Conservation (phyloP, 345 rosid species). For the Salix suchowensis region DNA sequence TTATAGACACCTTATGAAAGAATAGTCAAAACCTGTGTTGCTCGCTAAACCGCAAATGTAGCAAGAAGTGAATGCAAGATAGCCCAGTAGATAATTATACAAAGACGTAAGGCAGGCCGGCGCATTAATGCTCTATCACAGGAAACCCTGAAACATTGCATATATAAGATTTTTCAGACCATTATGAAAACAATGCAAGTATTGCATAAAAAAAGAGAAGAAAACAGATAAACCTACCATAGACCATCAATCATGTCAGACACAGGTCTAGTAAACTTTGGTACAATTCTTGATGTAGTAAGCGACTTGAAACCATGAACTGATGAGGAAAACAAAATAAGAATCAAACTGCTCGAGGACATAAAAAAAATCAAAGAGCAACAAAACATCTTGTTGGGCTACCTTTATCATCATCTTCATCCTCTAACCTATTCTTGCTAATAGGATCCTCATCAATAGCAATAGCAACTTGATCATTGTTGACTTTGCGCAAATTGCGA, state of each 20-base stretch:
- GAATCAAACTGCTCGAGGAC: not conserved
- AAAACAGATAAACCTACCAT: constrained; percentile 42
- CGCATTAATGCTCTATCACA: constrained; percentile 94
- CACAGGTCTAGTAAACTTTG: constrained; percentile 72
- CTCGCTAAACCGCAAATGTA: constrained; percentile 55
- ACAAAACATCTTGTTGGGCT: constrained; percentile 3
- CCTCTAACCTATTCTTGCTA: constrained; percentile 54
- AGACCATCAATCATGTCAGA: constrained; percentile 83
- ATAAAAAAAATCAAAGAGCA: not conserved
- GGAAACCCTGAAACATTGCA: constrained; percentile 60
- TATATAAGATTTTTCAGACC: not conserved
- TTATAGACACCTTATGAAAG: not conserved
- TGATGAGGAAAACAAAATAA: constrained; percentile 11
- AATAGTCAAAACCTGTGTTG: constrained; percentile 33
- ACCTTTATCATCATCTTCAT: constrained; percentile 94
- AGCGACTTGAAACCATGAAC: constrained; percentile 97
- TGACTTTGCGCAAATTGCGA: constrained; percentile 77
- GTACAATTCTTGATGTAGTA: constrained; percentile 69
- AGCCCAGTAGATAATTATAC: constrained; percentile 89
- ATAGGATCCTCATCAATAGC: constrained; percentile 58
- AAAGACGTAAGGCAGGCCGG: constrained; percentile 80
- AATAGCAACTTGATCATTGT: constrained; percentile 85
- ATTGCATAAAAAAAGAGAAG: constrained; percentile 5
- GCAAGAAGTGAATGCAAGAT: constrained; percentile 71
- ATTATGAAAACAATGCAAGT: not conserved